Base-by-base conservation (phyloP, 345 rosid species). In the Camelina neglecta region DNA sequence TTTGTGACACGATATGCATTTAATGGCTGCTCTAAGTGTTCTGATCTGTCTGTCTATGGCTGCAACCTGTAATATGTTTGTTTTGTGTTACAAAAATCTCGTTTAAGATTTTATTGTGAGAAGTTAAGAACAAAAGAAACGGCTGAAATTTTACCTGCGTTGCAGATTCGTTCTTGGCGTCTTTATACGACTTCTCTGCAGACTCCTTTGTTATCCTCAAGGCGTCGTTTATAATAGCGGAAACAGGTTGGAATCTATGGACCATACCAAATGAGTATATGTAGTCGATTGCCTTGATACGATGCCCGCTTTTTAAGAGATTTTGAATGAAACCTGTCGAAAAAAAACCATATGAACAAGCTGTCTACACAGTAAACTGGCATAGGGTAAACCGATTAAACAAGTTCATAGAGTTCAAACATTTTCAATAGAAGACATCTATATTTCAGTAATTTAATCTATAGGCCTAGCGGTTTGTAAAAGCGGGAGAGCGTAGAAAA, bases 231-330 rank as follows among this genome's bases (percentile, higher is more conserved):
- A 86, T 54, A 12, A 86, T 62, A 35, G 62, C 55, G 0, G 80
- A 63, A 3, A 79, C 63, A 1, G 77, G 81, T 18, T 72, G 79
- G 45, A 84, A 84, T 69, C 62, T 72, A 2, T 82, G 70, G 45
- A 61, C 72, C 82, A 83, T 44, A 54, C 66, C 69, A 23, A 83
- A 66, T 51, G 73, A 66, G 76, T 60, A 70, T 33, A 83, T 82
- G 78, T 77, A 81, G 29, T 70, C 67, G 11, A 83, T 44, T 66
- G 88, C 88, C 60, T 71, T 63, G 4, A 81, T 13, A 24, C 60
- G 67, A 59, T 62, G 77, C 10, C 76, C 79, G 71, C 33, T 62
- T 65, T 38, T 50, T n/a, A 83, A 71, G 61, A 80, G 84, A 33
- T 78, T 58, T 67, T 51, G 49, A 68, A 75, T 75, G 63, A 75